A percentile compares a stretch with the other conserved stretches of the same genome.
These are phyloP conservation scores for Pestalotiopsis fici DNA, from an alignment of 2,329 filamentous ascomycete species.

Conservation along the genomic window DNA sequence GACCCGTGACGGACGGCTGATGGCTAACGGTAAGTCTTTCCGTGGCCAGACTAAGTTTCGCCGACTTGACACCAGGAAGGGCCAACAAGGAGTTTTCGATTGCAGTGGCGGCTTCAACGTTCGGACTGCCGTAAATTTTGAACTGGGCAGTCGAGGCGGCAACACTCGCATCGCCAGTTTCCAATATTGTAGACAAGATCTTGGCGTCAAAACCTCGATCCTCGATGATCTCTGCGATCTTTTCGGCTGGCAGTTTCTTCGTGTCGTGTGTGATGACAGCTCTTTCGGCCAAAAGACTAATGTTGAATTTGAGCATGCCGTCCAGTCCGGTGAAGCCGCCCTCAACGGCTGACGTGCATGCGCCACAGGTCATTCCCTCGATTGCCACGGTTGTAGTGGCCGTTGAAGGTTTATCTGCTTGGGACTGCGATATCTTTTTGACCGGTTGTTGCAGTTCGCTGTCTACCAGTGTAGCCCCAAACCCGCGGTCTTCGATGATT, in stretches of 20 bases:
- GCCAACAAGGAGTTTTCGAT: conserved; percentile 70
- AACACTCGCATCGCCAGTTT: conserved; percentile 54
- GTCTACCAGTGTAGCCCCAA: conserved; percentile 78
- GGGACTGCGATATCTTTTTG: conserved; percentile 28
- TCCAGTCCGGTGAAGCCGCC: conserved; percentile 75
- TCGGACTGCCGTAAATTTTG: conserved; percentile 79
- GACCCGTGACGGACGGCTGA: conserved; percentile 69
- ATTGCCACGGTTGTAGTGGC: conserved; percentile 84
- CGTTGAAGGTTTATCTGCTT: conserved; percentile 40
- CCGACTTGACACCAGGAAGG: conserved; percentile 73
- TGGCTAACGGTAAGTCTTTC: conserved; percentile 76
- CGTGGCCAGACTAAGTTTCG: conserved; percentile 70
- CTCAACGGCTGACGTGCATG: conserved; percentile 91
- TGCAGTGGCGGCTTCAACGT: conserved; percentile 69
- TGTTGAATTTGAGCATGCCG: conserved; percentile 87
- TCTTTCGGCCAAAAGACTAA: conserved; percentile 89
- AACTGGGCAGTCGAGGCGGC: conserved; percentile 68
- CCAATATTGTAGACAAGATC: conserved; percentile 74
- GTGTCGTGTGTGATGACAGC: conserved; percentile 86
- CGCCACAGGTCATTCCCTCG: conserved; percentile 96
- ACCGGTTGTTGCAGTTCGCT: conserved; percentile 53
- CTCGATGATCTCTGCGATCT: conserved; percentile 82
- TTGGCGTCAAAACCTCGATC: conserved; percentile 87
- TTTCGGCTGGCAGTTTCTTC: conserved; percentile 66
- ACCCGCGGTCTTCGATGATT: conserved; percentile 72